These are phyloP conservation scores for Boletus rufocinnamomeus DNA, from an alignment of 768 basidiomycete species.

Conservation along the genomic window DNA sequence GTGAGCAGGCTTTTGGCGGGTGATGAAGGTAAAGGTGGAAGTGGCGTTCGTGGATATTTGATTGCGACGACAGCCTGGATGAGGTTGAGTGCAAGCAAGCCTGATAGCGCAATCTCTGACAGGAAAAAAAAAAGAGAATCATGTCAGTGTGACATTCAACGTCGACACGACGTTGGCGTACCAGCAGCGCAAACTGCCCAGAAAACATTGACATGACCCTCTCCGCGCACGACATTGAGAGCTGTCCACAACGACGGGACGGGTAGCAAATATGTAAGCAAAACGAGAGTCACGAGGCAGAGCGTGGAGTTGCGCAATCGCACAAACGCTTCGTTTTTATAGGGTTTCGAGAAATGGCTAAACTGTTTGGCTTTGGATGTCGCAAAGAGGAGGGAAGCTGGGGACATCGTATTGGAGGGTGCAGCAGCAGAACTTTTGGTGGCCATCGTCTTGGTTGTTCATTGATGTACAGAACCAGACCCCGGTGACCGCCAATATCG, in stretches of 20 bases:
- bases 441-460: conserved; percentile 16
- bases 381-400: conserved; percentile 27
- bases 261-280: conserved; percentile 42
- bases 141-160: neutral
- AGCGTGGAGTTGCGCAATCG: conserved; percentile 42
- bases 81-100: conserved; percentile 37
- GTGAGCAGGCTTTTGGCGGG: conserved; percentile 25
- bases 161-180: conserved; percentile 13
- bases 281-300: conserved; percentile 32
- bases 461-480: neutral
- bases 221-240: conserved; percentile 32
- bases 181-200: conserved; percentile 36
- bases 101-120: conserved; percentile 34
- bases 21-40: conserved; percentile 29
- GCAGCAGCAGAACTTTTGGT: conserved; percentile 2
- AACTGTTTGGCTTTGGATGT: conserved; percentile 23
- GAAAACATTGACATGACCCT: conserved; percentile 2
- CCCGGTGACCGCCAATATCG: too few species aligned
- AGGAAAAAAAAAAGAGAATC: neutral
- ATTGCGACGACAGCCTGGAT: conserved; percentile 39
- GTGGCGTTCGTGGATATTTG: conserved; percentile 36
- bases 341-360: conserved; percentile 35
- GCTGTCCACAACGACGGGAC: conserved; percentile 41
- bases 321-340: conserved; percentile 40
- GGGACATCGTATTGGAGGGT: conserved; percentile 20